A percentile compares a stretch with the other conserved stretches of the same genome.
Conservation (phyloP, 2,329 filamentous ascomycete species). For the Dendrostoma leiphaemia region DNA sequence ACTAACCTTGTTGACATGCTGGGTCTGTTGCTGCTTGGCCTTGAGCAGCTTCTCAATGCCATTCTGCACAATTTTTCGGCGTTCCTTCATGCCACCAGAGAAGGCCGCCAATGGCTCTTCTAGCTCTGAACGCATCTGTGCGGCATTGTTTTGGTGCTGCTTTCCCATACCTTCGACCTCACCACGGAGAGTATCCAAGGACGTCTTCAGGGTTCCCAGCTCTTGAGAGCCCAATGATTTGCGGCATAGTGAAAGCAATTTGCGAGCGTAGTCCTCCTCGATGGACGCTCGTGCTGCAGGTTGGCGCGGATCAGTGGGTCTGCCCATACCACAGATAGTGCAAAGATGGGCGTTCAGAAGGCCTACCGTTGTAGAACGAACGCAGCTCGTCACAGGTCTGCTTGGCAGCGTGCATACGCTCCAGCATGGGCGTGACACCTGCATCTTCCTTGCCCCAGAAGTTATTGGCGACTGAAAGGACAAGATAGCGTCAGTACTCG, state of each 20-base stretch:
- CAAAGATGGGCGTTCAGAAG: not conserved
- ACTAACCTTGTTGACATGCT: slow-evolving; percentile 82
- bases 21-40: slow-evolving; percentile 87
- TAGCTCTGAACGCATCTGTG: slow-evolving; percentile 93
- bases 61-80: slow-evolving; percentile 91
- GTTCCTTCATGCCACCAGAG: slow-evolving; percentile 91
- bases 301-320: not conserved
- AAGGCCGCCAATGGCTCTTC: slow-evolving; percentile 93
- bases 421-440: slow-evolving; percentile 84
- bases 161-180: slow-evolving; percentile 95
- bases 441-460: slow-evolving; percentile 99
- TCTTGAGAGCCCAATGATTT: slow-evolving; percentile 90
- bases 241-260: slow-evolving; percentile 78
- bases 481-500: slow-evolving; percentile 3
- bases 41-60: slow-evolving; percentile 94
- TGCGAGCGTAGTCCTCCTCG: slow-evolving; percentile 94
- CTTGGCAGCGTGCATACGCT: slow-evolving; percentile 94
- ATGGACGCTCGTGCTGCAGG: slow-evolving; percentile 77
- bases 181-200: slow-evolving; percentile 81
- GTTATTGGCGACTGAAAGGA: slow-evolving; percentile 84
- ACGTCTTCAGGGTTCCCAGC: slow-evolving; percentile 76
- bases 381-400: slow-evolving; percentile 91
- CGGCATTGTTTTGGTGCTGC: slow-evolving; percentile 83
- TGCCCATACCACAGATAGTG: not conserved
- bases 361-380: slow-evolving; percentile 77